Percentiles rank a stretch among this genome's conserved stretches.
phyloP scores from a whole-genome alignment of 2,329 filamentous ascomycete genomes.

The Claviceps spartinae region DNA sequence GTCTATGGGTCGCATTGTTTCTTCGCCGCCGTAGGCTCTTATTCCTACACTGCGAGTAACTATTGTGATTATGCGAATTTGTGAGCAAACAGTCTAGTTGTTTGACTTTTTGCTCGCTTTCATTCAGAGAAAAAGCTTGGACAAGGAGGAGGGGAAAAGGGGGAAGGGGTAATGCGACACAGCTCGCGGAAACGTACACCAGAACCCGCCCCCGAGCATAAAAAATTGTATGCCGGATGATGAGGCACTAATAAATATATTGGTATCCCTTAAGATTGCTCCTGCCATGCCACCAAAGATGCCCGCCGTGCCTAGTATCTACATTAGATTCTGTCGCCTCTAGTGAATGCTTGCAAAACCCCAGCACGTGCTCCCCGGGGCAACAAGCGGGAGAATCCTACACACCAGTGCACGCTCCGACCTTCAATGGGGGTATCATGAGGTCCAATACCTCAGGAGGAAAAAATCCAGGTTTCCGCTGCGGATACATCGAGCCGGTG shows the following conservation, averaged over 20 bases:
- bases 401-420: slow-evolving; percentile 46
- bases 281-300: slow-evolving; percentile 51
- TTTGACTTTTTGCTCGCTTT: too few species aligned
- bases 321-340: neutral
- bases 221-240: slow-evolving; percentile 72
- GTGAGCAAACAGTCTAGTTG: neutral
- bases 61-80: slow-evolving; percentile 13
- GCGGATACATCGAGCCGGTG: slow-evolving; percentile 12
- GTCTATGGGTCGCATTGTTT: slow-evolving; percentile 42
- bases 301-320: slow-evolving; percentile 41
- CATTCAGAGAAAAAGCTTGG: too few species aligned
- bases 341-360: neutral
- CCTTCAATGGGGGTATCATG: slow-evolving; percentile 38
- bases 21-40: slow-evolving; percentile 34
- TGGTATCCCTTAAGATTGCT: slow-evolving; percentile 56
- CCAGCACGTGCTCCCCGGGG: neutral
- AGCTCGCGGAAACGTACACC: slow-evolving; percentile 37
- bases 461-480: slow-evolving; percentile 22
- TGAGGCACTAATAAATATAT: slow-evolving; percentile 56
- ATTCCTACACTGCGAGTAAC: slow-evolving; percentile 35
- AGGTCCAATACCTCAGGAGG: slow-evolving; percentile 31
- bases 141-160: too few species aligned
- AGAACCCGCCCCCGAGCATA: slow-evolving; percentile 62
- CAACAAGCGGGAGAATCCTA: neutral
- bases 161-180: neutral